phyloP scores from a whole-genome alignment of 805 yeast species.

The Hanseniaspora thailandica region DNA sequence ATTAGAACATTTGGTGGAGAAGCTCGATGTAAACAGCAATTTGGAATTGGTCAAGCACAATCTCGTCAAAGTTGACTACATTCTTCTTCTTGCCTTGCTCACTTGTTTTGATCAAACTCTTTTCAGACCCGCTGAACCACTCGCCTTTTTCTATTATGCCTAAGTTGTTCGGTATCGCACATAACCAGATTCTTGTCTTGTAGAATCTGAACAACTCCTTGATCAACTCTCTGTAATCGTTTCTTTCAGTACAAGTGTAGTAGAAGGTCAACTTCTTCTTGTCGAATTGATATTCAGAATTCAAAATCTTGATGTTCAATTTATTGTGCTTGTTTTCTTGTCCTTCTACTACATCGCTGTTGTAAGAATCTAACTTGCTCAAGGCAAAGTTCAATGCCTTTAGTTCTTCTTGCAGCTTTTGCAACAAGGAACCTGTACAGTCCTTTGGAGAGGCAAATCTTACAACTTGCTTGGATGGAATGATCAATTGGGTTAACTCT shows the following conservation, averaged over 20 bases:
- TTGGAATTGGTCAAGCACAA: constrained; percentile 29
- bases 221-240: constrained; percentile 62
- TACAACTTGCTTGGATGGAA: constrained; percentile 67
- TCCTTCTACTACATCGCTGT: constrained; percentile 16
- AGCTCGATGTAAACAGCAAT: constrained; percentile 30
- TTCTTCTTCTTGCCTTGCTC: background rate
- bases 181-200: constrained; percentile 73
- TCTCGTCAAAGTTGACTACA: constrained; percentile 18
- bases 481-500: constrained; percentile 41
- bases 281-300: constrained; percentile 74
- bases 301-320: constrained; percentile 48
- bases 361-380: constrained; percentile 36
- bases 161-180: constrained; percentile 45
- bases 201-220: constrained; percentile 63
- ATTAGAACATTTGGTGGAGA: constrained; percentile 25
- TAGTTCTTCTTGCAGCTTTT: constrained; percentile 59
- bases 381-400: constrained; percentile 58
- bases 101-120: background rate
- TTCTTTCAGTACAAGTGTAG: constrained; percentile 50
- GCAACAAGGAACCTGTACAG: constrained; percentile 42
- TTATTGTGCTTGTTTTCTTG: constrained; percentile 20
- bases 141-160: constrained; percentile 17
- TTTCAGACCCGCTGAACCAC: background rate
- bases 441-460: constrained; percentile 69
- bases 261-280: constrained; percentile 65